A percentile compares a stretch with the other conserved stretches of the same genome.
Conservation (phyloP, 306 rosid genomes). For the Quercus glauca region DNA sequence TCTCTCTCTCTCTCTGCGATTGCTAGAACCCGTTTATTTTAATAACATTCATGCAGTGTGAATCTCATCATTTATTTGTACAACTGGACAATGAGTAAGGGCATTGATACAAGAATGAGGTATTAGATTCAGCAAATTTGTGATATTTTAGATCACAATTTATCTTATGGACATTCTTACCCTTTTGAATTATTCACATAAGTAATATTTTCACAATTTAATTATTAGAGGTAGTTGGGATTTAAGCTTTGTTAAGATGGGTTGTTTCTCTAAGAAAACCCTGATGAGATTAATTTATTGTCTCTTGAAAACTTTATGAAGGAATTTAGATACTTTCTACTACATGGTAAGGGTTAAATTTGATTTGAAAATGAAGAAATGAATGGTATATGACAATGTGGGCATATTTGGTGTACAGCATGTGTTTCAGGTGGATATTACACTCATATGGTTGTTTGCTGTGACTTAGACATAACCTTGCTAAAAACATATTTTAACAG, state of each 20-base stretch:
- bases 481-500: constrained; percentile 5
- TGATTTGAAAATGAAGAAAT: neutral
- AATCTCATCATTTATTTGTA: neutral
- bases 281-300: neutral
- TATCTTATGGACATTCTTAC: neutral
- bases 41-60: neutral
- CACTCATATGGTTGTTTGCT: constrained; percentile 1
- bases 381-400: neutral
- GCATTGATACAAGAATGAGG: neutral
- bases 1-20: neutral
- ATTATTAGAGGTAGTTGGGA: neutral
- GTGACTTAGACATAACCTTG: constrained; percentile 1
- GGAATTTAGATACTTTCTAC: constrained; percentile 1
- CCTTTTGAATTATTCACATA: neutral
- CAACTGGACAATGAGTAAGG: neutral
- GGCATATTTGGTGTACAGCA: neutral
- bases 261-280: neutral
- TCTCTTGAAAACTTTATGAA: constrained; percentile 1
- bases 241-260: neutral
- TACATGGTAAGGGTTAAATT: neutral
- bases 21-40: neutral
- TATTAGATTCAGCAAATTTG: neutral
- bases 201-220: neutral
- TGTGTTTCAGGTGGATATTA: constrained; percentile 6
- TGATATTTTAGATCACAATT: neutral